Conservation (phyloP, 2,329 filamentous ascomycete species). For the Fusarium falciforme region DNA sequence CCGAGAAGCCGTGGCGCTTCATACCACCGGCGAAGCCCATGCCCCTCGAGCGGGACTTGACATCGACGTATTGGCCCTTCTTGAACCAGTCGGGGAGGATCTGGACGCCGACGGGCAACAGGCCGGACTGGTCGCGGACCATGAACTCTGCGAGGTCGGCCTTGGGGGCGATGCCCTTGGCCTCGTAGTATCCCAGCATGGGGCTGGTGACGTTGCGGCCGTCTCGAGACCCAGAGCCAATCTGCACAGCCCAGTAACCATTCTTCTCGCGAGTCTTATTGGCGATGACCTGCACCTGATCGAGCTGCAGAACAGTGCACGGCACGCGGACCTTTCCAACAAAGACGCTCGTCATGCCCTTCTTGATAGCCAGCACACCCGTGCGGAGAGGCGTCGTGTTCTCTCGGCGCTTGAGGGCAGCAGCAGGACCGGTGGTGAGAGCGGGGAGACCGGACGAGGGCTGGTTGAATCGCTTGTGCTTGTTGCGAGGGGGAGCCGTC, state of each 20-base stretch:
- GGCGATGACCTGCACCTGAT: slow-evolving; percentile 88
- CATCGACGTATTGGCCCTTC: slow-evolving; percentile 90
- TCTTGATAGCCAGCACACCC: slow-evolving; percentile 88
- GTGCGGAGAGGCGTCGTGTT: slow-evolving; percentile 75
- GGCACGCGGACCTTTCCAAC: slow-evolving; percentile 81
- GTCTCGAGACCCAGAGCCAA: slow-evolving; percentile 82
- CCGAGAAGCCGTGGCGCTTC: slow-evolving; percentile 92
- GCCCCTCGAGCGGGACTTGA: slow-evolving; percentile 80
- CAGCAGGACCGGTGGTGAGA: slow-evolving; percentile 68
- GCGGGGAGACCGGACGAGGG: slow-evolving; percentile 65
- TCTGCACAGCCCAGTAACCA: slow-evolving; percentile 94
- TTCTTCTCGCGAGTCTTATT: slow-evolving; percentile 84
- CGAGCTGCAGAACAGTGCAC: slow-evolving; percentile 93
- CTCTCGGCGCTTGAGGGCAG: slow-evolving; percentile 69
- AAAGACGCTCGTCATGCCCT: slow-evolving; percentile 95
- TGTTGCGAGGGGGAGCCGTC: slow-evolving; percentile 63
- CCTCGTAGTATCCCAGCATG: slow-evolving; percentile 88
- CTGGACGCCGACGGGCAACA: slow-evolving; percentile 79
- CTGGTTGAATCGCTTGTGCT: slow-evolving; percentile 72
- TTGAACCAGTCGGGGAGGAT: slow-evolving; percentile 92
- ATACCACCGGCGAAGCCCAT: slow-evolving; percentile 98
- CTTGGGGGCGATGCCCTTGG: slow-evolving; percentile 85
- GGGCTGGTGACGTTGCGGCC: slow-evolving; percentile 83
- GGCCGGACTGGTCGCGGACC: slow-evolving; percentile 77
- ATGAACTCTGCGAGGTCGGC: slow-evolving; percentile 86